These are phyloP conservation scores for Nemania abortiva DNA, from an alignment of 2,329 filamentous ascomycete genomes.

Conservation along the genomic window DNA sequence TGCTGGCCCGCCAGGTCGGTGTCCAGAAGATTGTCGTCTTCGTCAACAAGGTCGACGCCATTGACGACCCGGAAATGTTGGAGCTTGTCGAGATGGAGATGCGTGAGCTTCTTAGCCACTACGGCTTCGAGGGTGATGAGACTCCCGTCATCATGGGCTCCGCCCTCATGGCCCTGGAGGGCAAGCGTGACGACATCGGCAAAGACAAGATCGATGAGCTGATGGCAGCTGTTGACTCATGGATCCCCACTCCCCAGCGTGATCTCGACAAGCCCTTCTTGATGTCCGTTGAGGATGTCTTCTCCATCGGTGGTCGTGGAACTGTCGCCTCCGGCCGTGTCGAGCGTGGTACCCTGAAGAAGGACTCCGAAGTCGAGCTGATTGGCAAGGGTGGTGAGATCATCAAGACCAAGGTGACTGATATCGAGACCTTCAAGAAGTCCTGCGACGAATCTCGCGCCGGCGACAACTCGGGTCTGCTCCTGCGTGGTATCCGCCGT, in stretches of 20 bases:
- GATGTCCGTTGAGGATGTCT: slow-evolving; percentile 96
- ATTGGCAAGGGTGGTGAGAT: slow-evolving; percentile 84
- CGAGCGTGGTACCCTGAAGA: slow-evolving; percentile 94
- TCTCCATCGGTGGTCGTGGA: slow-evolving; percentile 91
- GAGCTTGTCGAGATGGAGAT: slow-evolving; percentile 99
- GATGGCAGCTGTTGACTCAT: slow-evolving; percentile 87
- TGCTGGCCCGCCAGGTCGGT: slow-evolving; percentile 97
- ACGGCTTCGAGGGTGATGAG: slow-evolving; percentile 98
- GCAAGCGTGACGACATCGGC: slow-evolving; percentile 88
- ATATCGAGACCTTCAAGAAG: slow-evolving; percentile 99
- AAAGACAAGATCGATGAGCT: slow-evolving; percentile 90
- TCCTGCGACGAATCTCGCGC: slow-evolving; percentile 96
- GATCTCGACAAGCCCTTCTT: slow-evolving; percentile 98
- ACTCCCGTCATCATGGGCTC: slow-evolving; percentile 98
- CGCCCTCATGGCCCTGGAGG: slow-evolving; percentile 92
- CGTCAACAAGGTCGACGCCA: slow-evolving; percentile 98
- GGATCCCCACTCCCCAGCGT: slow-evolving; percentile 96
- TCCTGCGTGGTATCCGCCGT: slow-evolving; percentile 94
- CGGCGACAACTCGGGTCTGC: slow-evolving; percentile 97
- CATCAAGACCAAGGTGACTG: slow-evolving; percentile 99
- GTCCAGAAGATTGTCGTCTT: slow-evolving; percentile 98
- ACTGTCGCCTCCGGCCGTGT: slow-evolving; percentile 98
- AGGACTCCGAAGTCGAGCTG: slow-evolving; percentile 93
- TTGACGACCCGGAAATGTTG: slow-evolving; percentile 99
- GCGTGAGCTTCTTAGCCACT: slow-evolving; percentile 92